These are phyloP conservation scores for Spergularia azorica DNA, from an alignment of 179 eudicot species.

Conservation along the genomic window DNA sequence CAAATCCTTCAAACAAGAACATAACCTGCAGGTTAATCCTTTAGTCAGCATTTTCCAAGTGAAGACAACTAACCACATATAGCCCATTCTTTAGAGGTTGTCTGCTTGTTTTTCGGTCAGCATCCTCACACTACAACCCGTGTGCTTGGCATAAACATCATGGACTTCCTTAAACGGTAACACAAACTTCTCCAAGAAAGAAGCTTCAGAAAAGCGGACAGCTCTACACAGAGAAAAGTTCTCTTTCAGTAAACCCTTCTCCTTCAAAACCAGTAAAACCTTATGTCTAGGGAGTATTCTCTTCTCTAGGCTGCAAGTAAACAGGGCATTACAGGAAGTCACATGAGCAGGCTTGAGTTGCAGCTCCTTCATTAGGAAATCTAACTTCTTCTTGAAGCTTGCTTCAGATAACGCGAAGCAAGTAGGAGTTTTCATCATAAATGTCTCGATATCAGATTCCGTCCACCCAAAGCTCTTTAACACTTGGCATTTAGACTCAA, in stretches of 20 bases:
- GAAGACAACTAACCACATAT: too few species aligned
- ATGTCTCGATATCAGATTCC: conserved; percentile 17
- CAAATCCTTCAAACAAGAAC: too few species aligned
- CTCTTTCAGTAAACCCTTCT: neutral
- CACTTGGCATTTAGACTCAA: conserved; percentile 18
- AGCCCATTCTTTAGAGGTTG: too few species aligned
- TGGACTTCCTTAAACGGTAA: neutral
- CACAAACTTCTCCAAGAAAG: conserved; percentile 6
- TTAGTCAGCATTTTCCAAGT: too few species aligned
- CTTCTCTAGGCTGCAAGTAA: conserved; percentile 30
- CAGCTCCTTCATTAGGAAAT: conserved; percentile 32
- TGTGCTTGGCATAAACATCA: neutral
- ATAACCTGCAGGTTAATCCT: too few species aligned
- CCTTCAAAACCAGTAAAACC: neutral
- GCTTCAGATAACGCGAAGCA: conserved; percentile 6
- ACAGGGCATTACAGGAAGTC: neutral
- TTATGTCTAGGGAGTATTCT: conserved; percentile 33
- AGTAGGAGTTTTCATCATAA: conserved; percentile 15
- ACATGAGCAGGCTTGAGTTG: conserved; percentile 23
- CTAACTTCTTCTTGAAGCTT: neutral
- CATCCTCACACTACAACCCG: conserved; percentile 6
- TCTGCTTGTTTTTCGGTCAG: neutral
- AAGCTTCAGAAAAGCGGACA: neutral
- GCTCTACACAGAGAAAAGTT: neutral
- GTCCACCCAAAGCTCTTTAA: conserved; percentile 43